Conservation (phyloP, 2,329 filamentous ascomycete species). For the Chaetothyriales sp. region DNA sequence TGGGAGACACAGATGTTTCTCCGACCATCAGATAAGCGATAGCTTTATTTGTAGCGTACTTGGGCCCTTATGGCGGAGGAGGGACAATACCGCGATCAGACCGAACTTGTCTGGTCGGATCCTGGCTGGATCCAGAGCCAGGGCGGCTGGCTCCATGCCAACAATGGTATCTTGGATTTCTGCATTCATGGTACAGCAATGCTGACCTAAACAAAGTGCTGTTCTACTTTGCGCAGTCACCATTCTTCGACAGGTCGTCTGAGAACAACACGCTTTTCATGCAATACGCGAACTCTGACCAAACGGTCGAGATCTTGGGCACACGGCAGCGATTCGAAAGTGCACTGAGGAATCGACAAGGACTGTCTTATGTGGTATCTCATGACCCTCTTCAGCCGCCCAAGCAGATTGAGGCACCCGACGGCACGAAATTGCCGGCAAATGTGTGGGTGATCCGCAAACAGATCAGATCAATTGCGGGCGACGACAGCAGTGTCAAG, state of each 20-base stretch:
- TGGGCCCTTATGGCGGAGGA: neutral
- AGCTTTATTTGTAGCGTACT: neutral
- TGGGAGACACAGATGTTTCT: no score
- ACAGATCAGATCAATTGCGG: slow-evolving; percentile 34
- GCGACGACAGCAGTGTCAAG: slow-evolving; percentile 35
- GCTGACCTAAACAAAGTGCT: slow-evolving; percentile 31
- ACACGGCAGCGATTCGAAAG: slow-evolving; percentile 45
- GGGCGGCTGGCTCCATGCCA: slow-evolving; percentile 16
- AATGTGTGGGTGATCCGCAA: slow-evolving; percentile 49
- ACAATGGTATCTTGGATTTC: slow-evolving; percentile 14
- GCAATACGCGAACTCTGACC: slow-evolving; percentile 36
- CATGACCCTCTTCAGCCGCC: slow-evolving; percentile 41
- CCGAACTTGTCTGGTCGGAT: slow-evolving; percentile 13
- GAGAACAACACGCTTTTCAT: slow-evolving; percentile 46
- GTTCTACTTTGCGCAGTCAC: slow-evolving; percentile 48
- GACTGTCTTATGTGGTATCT: slow-evolving; percentile 46
- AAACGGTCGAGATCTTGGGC: slow-evolving; percentile 37
- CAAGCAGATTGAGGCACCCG: slow-evolving; percentile 26
- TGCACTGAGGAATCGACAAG: slow-evolving; percentile 39
- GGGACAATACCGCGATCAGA: slow-evolving; percentile 7
- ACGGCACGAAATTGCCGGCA: slow-evolving; percentile 32
- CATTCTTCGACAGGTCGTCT: slow-evolving; percentile 49
- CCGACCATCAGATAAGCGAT: no score
- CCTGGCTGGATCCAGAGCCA: slow-evolving; percentile 15
- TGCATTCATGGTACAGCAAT: neutral